These are phyloP conservation scores for Polyporus tsugae DNA, from an alignment of 1,284 basidiomycete genomes.

Conservation along the genomic window DNA sequence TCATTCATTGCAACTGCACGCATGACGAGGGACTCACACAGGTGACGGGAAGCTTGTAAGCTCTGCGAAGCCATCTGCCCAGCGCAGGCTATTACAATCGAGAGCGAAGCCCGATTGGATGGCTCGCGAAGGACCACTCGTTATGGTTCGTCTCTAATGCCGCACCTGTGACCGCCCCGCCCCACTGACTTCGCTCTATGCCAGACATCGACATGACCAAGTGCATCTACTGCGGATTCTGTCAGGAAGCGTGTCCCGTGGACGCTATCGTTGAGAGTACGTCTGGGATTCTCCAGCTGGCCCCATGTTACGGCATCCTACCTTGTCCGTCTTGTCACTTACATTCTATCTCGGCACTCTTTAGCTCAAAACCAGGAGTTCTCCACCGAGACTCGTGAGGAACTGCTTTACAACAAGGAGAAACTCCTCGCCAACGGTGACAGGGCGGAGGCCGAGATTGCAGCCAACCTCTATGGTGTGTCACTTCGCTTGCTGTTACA, in stretches of 20 bases:
- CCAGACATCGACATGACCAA: constrained; percentile 95
- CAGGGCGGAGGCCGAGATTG: constrained; percentile 95
- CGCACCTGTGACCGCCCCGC: constrained; percentile 20
- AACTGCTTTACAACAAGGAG: constrained; percentile 99
- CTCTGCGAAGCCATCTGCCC: constrained; percentile 99
- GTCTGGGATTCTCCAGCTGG: constrained; percentile 43
- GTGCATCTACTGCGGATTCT: constrained; percentile 99
- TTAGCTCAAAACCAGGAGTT: constrained; percentile 93
- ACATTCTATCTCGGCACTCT: constrained; percentile 14
- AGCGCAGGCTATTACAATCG: constrained; percentile 99
- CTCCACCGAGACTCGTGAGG: constrained; percentile 97
- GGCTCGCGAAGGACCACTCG: constrained; percentile 97
- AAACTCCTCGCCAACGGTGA: constrained; percentile 97
- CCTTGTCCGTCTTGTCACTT: constrained; percentile 12
- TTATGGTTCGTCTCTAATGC: constrained; percentile 70
- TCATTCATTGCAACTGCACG: constrained; percentile 25
- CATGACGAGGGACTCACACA: constrained; percentile 13
- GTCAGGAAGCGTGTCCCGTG: constrained; percentile 99
- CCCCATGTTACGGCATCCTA: constrained; percentile 19
- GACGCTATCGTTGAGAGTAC: constrained; percentile 99
- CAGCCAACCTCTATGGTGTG: constrained; percentile 89
- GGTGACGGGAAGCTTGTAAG: constrained; percentile 83
- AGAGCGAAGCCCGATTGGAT: constrained; percentile 95
- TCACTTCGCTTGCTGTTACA: constrained; percentile 30
- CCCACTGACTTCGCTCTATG: constrained; percentile 20